These are phyloP conservation scores for Mortierella sp. DNA, from an alignment of 371 early-diverging fungal species.

Conservation along the genomic window DNA sequence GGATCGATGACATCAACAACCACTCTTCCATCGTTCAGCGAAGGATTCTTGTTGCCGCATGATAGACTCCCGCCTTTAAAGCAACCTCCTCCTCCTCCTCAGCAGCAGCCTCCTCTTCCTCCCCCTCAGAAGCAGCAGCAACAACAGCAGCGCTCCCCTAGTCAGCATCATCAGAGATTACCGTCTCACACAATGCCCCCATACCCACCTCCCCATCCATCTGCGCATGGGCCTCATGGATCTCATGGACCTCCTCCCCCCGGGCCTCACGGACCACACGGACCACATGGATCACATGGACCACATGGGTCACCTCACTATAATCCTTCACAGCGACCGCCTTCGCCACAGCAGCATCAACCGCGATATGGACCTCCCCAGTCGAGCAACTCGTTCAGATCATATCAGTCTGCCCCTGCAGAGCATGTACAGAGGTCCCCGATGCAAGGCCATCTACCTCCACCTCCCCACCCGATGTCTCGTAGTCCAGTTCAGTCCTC, in stretches of 20 bases:
- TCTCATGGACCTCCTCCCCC: slow-evolving; percentile 9
- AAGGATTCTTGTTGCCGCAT: slow-evolving; percentile 36
- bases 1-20: slow-evolving; percentile 3
- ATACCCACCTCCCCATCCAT: slow-evolving; percentile 1
- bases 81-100: slow-evolving; percentile 7
- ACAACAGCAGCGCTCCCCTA: slow-evolving; percentile 7
- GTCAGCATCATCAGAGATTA: not conserved
- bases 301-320: slow-evolving; percentile 16
- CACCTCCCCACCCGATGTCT: slow-evolving; percentile 4
- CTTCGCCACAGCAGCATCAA: slow-evolving; percentile 6
- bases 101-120: not conserved
- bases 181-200: slow-evolving; percentile 20
- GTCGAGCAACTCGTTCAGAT: not conserved
- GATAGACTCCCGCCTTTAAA: slow-evolving; percentile 12
- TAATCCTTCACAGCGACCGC: slow-evolving; percentile 2
- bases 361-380: slow-evolving; percentile 9
- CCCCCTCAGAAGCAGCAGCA: slow-evolving; percentile 5
- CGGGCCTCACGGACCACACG: not conserved
- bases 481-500: slow-evolving; percentile 1
- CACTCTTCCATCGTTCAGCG: slow-evolving; percentile 46
- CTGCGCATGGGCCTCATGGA: not conserved
- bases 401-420: slow-evolving; percentile 7
- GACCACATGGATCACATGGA: not conserved
- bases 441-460: not conserved
- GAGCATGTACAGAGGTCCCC: slow-evolving; percentile 5